Evolutionary conservation across 1,284 basidiomycete species (phyloP), one percentile per base, ranked within the genome.

Genomic region (Rhodotorula sp.): DNA sequence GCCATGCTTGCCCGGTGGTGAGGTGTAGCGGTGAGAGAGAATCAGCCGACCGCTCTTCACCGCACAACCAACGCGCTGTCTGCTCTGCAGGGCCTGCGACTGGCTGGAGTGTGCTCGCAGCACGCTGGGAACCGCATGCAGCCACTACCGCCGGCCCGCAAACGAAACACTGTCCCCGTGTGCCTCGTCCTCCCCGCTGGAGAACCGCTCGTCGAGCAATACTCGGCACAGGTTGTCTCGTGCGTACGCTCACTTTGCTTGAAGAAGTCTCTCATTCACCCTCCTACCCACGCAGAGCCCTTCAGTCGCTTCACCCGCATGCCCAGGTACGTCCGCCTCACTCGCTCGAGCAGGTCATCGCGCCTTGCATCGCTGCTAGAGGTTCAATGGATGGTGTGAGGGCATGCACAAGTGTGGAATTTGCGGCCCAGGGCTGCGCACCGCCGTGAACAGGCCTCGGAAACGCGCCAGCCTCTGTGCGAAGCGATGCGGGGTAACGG

Each of bases 111-210:
- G 39, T 44, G 29, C 57, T 22, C 2, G 10, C 11, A 19, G 10
- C 22, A 22, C 46, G 4, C 20, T 27, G 32, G 29, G 22, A 46
- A 39, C 39, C 22, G 49, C 47, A 59, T 59, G 58, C 6, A 46
- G n/a, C 30, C 58, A 19, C 22, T 30, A 15, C 32, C 46, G 11
- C 24, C 36, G 6, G 59, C 22, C 15, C 49, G 44, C 22, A 67
- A 62, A 47, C 65, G 65, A 36, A 71, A 63, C 30, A 32, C 30
- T 13, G 65, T 74, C 36, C 72, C 72, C 24, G 65, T 74, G 62
- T 62, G 62, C 24, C 67, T 74, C 70, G 59, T 74, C 27, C 44
- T 71, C 62, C 46, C 66, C 48, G 55, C 30, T 54, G 11, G 51
- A n/a, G 34, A 60, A 24, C 27, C 52, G 3, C 30, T 63, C 36